These are phyloP conservation scores for Populus nigra DNA, from an alignment of 345 rosid genomes.

Conservation along the genomic window DNA sequence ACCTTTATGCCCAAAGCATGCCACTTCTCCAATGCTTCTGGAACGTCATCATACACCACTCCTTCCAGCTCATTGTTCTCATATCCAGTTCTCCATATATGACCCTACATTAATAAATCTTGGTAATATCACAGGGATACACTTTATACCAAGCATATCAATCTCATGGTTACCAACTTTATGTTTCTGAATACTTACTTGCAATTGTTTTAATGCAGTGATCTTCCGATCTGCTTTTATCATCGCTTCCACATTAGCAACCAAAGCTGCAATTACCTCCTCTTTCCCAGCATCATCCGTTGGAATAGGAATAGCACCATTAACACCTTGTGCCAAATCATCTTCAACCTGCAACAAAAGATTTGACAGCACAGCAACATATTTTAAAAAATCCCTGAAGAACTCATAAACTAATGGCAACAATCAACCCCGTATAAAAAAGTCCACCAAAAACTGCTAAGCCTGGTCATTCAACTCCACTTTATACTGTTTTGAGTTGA, in stretches of 20 bases:
- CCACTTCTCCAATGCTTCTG: conserved; percentile 84
- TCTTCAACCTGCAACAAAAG: conserved; percentile 56
- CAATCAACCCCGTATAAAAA: not conserved
- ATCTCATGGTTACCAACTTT: not conserved
- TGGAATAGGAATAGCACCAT: conserved; percentile 69
- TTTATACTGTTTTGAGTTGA: not conserved
- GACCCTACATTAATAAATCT: conserved; percentile 57
- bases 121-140: conserved; percentile 8
- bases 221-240: conserved; percentile 91
- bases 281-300: conserved; percentile 69
- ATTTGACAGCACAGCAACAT: not conserved
- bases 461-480: not conserved
- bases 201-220: conserved; percentile 90
- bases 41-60: conserved; percentile 80
- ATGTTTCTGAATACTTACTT: conserved; percentile 43
- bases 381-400: not conserved
- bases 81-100: conserved; percentile 93
- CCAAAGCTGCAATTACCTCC: conserved; percentile 75
- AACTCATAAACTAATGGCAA: not conserved
- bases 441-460: not conserved
- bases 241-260: conserved; percentile 86
- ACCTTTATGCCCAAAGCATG: conserved; percentile 82
- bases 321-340: conserved; percentile 69
- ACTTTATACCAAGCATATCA: not conserved
- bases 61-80: conserved; percentile 69